Base-by-base conservation (phyloP, 305 asterid genomes). In the Solanum hybrid region DNA sequence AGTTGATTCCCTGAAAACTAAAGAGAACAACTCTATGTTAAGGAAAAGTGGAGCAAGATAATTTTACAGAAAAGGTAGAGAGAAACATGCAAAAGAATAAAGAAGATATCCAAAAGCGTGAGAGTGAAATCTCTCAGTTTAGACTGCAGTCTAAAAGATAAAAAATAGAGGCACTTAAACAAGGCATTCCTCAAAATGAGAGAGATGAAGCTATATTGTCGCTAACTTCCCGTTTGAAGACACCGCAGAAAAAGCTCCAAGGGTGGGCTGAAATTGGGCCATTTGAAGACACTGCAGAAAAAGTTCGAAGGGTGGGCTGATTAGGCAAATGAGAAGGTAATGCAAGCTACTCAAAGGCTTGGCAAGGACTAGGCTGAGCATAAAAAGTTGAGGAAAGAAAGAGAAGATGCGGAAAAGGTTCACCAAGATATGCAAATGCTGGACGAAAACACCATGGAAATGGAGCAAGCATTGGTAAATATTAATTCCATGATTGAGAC, bases 321-420 rank as follows among this genome's bases (percentile, higher is more conserved):
- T 31, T 97, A 97, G 97, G 95, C 95, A 4, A 94, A 91, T 10
- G 94, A 94, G 92, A 96, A 94, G 91, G 92, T 97, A 60, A 94
- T 93, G 97, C 95, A 95, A 89, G 96, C 94, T 73, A 93, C 98
- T 73, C 87, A 88, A 73, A 94, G 93, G 92, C 97, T 96, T n/a
- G 90, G 89, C 17, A 94, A 94, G 92, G 95, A 95, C 88, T 90
- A 91, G 92, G 88, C 40, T 4, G 98, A 96, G 92, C 60, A 94
- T 94, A 95, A 92, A 92, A 92, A 85, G 88, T 85, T 96, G 95
- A 95, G 93, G 93, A 93, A 92, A 85, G 97, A 95, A 90, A 95
- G 89, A 89, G 95, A 92, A 86, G 97, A 95, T 88, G 79, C 80
- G 0, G 95, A 95, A 72, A 95, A 90, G 73, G 82, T 90, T 87